Percentiles rank a stretch among this genome's conserved stretches.
phyloP scores from a whole-genome alignment of 768 basidiomycete species.

The Kwoniella dendrophila region DNA sequence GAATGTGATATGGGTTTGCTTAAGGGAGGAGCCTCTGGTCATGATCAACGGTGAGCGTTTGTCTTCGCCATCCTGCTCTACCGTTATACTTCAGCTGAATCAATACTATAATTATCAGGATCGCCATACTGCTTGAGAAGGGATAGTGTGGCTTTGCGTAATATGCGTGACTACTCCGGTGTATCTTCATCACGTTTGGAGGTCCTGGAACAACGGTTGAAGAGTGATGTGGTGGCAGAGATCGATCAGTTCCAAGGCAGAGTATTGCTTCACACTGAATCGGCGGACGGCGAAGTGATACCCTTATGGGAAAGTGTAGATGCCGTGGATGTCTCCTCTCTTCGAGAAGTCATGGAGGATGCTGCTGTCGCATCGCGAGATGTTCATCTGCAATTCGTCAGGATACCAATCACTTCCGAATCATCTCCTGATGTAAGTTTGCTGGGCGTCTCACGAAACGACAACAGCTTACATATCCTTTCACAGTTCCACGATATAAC shows the following conservation, averaged over 20 bases:
- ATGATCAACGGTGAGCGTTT: conserved; percentile 78
- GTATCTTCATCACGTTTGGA: conserved; percentile 89
- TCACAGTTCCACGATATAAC: conserved; percentile 51
- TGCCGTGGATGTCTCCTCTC: conserved; percentile 69
- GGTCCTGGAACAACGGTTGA: conserved; percentile 83
- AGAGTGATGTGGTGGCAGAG: conserved; percentile 83
- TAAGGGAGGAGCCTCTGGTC: conserved; percentile 67
- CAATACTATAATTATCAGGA: conserved; percentile 22
- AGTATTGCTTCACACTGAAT: conserved; percentile 86
- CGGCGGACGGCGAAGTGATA: conserved; percentile 78
- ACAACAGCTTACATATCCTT: conserved; percentile 8
- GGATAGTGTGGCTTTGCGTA: conserved; percentile 81
- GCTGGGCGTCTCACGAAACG: background rate
- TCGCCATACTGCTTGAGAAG: conserved; percentile 72
- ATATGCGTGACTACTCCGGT: conserved; percentile 88
- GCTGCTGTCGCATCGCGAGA: conserved; percentile 49
- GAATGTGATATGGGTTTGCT: conserved; percentile 81
- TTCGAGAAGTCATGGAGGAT: conserved; percentile 81
- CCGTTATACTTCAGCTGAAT: background rate
- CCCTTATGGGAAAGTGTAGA: conserved; percentile 93
- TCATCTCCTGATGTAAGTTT: conserved; percentile 59
- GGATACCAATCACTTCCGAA: conserved; percentile 93
- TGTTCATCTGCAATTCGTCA: conserved; percentile 73
- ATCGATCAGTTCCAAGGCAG: conserved; percentile 79
- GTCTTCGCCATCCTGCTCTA: background rate